Evolutionary conservation across 2,329 filamentous ascomycete genomes (phyloP).

Genomic region (Trichoderma endophyticum): DNA sequence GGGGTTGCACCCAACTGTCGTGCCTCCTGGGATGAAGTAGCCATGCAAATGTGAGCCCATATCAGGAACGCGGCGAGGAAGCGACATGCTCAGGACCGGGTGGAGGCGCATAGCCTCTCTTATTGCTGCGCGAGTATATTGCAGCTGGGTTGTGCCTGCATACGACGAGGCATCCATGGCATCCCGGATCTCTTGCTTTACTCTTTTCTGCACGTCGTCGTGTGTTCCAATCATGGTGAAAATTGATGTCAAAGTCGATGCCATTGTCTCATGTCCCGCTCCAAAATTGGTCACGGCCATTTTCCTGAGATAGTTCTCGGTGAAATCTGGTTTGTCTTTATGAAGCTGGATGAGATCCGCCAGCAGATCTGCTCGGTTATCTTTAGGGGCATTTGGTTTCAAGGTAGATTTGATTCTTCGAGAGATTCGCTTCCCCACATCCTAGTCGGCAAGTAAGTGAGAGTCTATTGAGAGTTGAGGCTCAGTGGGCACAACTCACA

Average conservation of each 20-base stretch:
- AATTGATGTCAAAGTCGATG: conserved; percentile 49
- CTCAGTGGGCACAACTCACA: conserved; percentile 31
- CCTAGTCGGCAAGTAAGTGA: conserved; percentile 25
- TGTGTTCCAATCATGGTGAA: conserved; percentile 47
- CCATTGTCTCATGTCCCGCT: conserved; percentile 54
- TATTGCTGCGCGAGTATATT: conserved; percentile 44
- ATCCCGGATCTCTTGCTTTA: conserved; percentile 34
- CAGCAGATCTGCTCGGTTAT: conserved; percentile 41
- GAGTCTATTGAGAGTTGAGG: background rate
- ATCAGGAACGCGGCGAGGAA: conserved; percentile 44
- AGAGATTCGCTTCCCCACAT: conserved; percentile 33
- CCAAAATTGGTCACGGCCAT: conserved; percentile 56
- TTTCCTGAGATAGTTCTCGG: conserved; percentile 45
- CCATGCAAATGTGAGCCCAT: conserved; percentile 39
- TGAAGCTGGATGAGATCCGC: conserved; percentile 47
- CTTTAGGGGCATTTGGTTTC: conserved; percentile 29
- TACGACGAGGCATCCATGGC: conserved; percentile 23
- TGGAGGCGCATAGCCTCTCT: conserved; percentile 50
- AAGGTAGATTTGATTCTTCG: conserved; percentile 34
- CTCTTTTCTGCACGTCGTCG: conserved; percentile 29
- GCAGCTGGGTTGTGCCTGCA: conserved; percentile 26
- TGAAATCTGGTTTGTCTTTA: conserved; percentile 44
- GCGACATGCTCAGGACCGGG: conserved; percentile 51
- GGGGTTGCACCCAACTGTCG: conserved; percentile 50
- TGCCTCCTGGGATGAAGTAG: conserved; percentile 41